Evolutionary conservation across 75 land plant genomes (phyloP), one percentile per base, ranked within the genome.

Genomic region (Pinus tabuliformis): DNA sequence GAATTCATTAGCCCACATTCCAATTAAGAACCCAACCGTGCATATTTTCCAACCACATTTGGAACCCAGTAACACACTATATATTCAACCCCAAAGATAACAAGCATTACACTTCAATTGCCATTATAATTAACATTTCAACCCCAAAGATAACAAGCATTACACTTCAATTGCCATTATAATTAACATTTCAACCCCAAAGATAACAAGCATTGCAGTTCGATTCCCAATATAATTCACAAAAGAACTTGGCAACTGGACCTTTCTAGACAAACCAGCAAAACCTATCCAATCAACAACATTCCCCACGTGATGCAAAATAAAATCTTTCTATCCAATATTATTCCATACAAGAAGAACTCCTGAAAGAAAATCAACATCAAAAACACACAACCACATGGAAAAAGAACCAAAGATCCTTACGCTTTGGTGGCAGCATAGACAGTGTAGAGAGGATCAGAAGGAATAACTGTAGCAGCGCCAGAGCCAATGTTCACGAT

Each of bases 381-480:
- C 42, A 13, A 4, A 52, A 62, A 59, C 16, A 58, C 1, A 56
- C n/a, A n/a, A 17, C 70, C 4, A 72, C 16, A n/a, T 61, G 73
- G 28, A 21, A 60, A 63, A 77, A 65, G 37, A 21, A 26, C 65
- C 33, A 36, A 39, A 45, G 64, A 39, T 45, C 61, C 92, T 79
- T 82, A 97, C 98, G 92, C 92, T 86, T 97, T 97, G 30, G 94
- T 89, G 54, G 94, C 99, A 45, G 94, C 94, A 82, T 97, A 97
- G 59, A 97, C 81, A 9, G 91, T 75, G 65, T 91, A 95, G 20
- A 97, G 91, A 65, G 99, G 99, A 77, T 91, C 87, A 0, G 98
- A 89, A 18, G 98, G 96, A 42, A 97, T 63, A n/a, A 89, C 86
- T 61, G 79, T 76, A 12, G 92, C 89, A 62, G 94, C 88, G 0